phyloP scores from a whole-genome alignment of 2,329 filamentous ascomycete species.

The Talaromyces sp. region DNA sequence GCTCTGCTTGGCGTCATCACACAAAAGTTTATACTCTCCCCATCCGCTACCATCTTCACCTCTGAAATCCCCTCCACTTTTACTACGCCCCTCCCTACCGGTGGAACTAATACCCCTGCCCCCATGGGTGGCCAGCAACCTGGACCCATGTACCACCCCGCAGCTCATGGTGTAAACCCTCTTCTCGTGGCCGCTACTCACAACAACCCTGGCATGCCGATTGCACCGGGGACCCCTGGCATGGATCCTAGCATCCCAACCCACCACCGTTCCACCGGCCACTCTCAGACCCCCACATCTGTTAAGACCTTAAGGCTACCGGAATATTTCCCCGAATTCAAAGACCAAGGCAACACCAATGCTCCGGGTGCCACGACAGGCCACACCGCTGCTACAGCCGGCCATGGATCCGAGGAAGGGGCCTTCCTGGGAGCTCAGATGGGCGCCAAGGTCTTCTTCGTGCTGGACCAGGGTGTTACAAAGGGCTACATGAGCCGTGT shows the following conservation, averaged over 20 bases:
- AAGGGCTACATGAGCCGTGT: constrained; percentile 71
- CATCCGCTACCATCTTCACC: constrained; percentile 94
- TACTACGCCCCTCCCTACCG: constrained; percentile 86
- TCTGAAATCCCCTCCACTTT: constrained; percentile 94
- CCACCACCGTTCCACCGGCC: constrained; percentile 61
- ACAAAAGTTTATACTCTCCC: constrained; percentile 85
- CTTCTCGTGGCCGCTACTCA: constrained; percentile 85
- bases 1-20: constrained; percentile 79
- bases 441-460: constrained; percentile 74
- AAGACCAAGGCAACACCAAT: constrained; percentile 61
- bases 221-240: constrained; percentile 38
- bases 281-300: constrained; percentile 76
- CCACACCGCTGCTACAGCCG: constrained; percentile 47
- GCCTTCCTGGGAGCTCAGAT: constrained; percentile 87
- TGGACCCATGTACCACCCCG: constrained; percentile 59
- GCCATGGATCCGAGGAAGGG: constrained; percentile 71
- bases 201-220: constrained; percentile 42
- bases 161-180: constrained; percentile 73
- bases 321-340: constrained; percentile 89
- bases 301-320: constrained; percentile 79
- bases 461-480: constrained; percentile 66
- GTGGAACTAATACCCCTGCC: constrained; percentile 81
- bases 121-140: constrained; percentile 43
- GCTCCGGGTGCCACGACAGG: constrained; percentile 33
- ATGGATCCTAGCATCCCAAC: constrained; percentile 37